phyloP scores from a whole-genome alignment of 1,284 basidiomycete genomes.

The Puccinia polysora region DNA sequence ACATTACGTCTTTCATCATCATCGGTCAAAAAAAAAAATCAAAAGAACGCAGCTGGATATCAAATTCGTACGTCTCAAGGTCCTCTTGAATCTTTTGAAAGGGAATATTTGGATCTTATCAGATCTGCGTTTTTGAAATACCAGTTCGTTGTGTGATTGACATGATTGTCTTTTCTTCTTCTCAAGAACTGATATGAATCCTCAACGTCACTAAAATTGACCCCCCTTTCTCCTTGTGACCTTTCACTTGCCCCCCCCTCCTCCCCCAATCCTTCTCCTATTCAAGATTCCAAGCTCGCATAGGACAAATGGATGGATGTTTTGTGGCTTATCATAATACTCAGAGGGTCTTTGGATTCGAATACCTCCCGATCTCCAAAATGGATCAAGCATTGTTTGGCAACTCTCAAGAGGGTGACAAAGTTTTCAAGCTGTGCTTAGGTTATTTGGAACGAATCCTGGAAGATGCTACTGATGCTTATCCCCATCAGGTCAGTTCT shows the following conservation, averaged over 20 bases:
- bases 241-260: not conserved
- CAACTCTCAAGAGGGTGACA: constrained; percentile 61
- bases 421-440: constrained; percentile 73
- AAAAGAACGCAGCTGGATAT: constrained; percentile 51
- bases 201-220: constrained; percentile 10
- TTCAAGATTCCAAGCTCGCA: constrained; percentile 81
- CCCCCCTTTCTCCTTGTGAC: not conserved
- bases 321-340: constrained; percentile 95
- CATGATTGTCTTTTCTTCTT: not conserved
- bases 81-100: constrained; percentile 52
- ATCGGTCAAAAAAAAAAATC: not conserved
- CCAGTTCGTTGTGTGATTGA: constrained; percentile 58
- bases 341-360: constrained; percentile 81
- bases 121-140: constrained; percentile 93
- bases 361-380: constrained; percentile 80
- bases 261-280: not conserved
- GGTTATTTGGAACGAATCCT: constrained; percentile 68
- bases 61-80: constrained; percentile 50
- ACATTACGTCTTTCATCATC: constrained; percentile 54
- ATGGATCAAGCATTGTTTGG: constrained; percentile 82
- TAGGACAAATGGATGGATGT: constrained; percentile 95
- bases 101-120: constrained; percentile 65
- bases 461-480: constrained; percentile 62
- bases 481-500: constrained; percentile 59
- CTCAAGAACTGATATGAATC: not conserved